Evolutionary conservation across 179 eudicot genomes (phyloP).

Genomic region (Sideroxylon spinosum): DNA sequence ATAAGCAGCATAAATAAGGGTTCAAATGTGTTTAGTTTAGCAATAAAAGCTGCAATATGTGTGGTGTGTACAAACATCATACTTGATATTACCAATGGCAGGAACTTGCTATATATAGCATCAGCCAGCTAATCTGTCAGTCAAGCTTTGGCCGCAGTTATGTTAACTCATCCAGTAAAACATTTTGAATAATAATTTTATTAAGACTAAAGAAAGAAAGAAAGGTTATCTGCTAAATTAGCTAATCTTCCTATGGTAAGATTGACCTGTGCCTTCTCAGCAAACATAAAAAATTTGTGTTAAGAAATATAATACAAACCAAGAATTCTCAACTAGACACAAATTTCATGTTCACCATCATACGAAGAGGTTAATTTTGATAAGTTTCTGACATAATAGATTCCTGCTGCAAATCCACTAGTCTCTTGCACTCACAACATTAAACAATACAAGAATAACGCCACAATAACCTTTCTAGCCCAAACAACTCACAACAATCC

Average conservation of each 20-base stretch:
- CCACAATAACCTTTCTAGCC: not conserved
- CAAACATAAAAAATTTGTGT: not conserved
- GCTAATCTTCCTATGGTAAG: too few relatives aligned
- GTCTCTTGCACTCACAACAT: not conserved
- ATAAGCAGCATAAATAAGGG: not conserved
- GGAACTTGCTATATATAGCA: not conserved
- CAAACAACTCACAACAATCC: not conserved
- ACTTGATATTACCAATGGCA: not conserved
- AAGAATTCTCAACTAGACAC: too few relatives aligned
- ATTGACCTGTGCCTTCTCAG: not conserved
- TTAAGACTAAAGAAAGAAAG: too few relatives aligned
- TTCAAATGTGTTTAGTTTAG: not conserved
- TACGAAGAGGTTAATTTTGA: not conserved
- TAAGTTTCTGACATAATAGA: not conserved
- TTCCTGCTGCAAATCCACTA: not conserved
- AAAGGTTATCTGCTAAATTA: too few relatives aligned
- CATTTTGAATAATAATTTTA: too few relatives aligned
- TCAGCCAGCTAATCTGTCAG: too few relatives aligned
- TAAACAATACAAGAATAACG: not conserved
- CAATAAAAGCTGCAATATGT: not conserved
- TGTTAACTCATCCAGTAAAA: too few relatives aligned
- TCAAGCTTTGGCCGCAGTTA: too few relatives aligned
- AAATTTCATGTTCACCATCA: conserved; percentile 8
- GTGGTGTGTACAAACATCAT: not conserved
- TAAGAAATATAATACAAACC: not conserved